Evolutionary conservation across 805 yeast species (phyloP).

Genomic region (Yamadazyma sp.): DNA sequence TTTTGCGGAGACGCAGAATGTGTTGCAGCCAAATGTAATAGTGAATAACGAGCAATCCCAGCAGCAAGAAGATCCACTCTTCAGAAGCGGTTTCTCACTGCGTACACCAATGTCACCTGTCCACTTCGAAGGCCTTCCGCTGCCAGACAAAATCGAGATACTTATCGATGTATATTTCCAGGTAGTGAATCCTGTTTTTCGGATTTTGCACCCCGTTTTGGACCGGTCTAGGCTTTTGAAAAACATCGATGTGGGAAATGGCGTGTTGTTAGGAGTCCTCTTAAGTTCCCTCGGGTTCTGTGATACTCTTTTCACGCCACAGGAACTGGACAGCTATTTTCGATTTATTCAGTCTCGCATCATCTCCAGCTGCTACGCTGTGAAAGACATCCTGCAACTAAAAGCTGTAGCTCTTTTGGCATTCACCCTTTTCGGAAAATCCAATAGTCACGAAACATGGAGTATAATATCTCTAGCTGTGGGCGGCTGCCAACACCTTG

Average conservation of each 20-base stretch:
- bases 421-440: slow-evolving; percentile 14
- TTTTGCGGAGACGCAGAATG: background rate
- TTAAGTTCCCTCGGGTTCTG: slow-evolving; percentile 12
- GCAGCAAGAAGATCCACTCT: background rate
- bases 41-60: background rate
- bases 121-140: slow-evolving; percentile 7
- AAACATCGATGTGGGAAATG: slow-evolving; percentile 6
- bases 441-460: slow-evolving; percentile 19
- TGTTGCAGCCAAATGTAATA: background rate
- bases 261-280: slow-evolving; percentile 15
- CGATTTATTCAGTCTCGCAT: slow-evolving; percentile 11
- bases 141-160: slow-evolving; percentile 7
- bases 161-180: slow-evolving; percentile 16
- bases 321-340: slow-evolving; percentile 11
- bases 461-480: slow-evolving; percentile 18
- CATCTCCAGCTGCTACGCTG: slow-evolving; percentile 16
- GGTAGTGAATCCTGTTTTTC: slow-evolving; percentile 16
- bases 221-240: slow-evolving; percentile 8
- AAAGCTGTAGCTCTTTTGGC: slow-evolving; percentile 17
- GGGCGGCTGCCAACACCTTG: slow-evolving; percentile 19
- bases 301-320: slow-evolving; percentile 5
- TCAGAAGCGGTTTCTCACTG: background rate
- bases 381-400: slow-evolving; percentile 14
- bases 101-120: background rate
- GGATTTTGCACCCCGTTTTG: slow-evolving; percentile 14